Conservation (phyloP, 148 eudicot genomes). For the Arbutus unedo region DNA sequence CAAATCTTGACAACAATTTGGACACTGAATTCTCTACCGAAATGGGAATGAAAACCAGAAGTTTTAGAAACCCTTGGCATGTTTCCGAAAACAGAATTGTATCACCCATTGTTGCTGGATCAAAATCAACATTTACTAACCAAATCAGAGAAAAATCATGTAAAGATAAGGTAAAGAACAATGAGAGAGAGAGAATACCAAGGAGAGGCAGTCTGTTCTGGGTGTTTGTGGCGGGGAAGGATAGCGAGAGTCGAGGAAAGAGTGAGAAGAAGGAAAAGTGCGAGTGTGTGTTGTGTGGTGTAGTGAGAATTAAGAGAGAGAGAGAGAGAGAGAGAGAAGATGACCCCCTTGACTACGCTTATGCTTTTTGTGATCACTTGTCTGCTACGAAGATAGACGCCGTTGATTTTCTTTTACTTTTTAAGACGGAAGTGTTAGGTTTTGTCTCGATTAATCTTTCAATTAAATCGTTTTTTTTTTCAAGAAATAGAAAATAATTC, state of each 20-base stretch:
- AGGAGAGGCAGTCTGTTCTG: constrained; percentile 10
- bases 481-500: too few species aligned
- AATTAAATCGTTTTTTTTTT: too few species aligned
- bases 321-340: constrained; percentile 20
- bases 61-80: neutral
- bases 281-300: neutral
- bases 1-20: neutral
- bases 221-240: constrained; percentile 15
- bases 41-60: neutral
- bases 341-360: constrained; percentile 5
- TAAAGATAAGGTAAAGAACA: neutral
- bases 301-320: constrained; percentile 2
- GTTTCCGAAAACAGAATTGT: neutral
- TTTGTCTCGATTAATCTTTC: neutral
- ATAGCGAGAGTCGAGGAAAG: constrained; percentile 22
- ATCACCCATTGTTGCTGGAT: constrained; percentile 3
- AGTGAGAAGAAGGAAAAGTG: constrained; percentile 6
- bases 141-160: constrained; percentile 2
- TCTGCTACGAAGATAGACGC: neutral
- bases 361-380: constrained; percentile 16
- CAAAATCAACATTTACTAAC: constrained; percentile 1
- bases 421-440: too few species aligned
- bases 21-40: neutral
- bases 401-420: neutral
- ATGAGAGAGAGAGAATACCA: constrained; percentile 12